Percentiles rank a stretch among this genome's conserved stretches.
These are phyloP conservation scores for Diplodia seriata DNA, from an alignment of 2,329 filamentous ascomycete genomes.

Conservation along the genomic window DNA sequence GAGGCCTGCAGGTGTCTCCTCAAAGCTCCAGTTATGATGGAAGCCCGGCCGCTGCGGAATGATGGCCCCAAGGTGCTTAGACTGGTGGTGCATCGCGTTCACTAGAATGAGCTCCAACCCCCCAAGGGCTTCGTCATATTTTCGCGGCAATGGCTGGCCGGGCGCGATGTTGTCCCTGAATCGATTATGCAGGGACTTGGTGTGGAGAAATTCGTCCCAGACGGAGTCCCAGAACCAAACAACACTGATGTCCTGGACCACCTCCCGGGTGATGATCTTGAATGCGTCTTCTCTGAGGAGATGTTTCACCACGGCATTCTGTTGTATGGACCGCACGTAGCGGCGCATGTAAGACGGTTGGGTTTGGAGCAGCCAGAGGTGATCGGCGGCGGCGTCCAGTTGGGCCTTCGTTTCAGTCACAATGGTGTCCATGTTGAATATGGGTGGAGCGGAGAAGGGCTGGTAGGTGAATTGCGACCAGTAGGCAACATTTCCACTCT, in stretches of 20 bases:
- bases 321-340: conserved; percentile 29
- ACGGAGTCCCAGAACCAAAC: conserved; percentile 34
- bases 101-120: conserved; percentile 34
- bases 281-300: background rate
- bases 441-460: background rate
- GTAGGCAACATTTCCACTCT: conserved; percentile 27
- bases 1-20: background rate
- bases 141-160: conserved; percentile 32
- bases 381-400: background rate
- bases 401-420: background rate
- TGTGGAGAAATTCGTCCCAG: conserved; percentile 31
- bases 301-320: conserved; percentile 23
- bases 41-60: conserved; percentile 35
- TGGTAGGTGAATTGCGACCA: conserved; percentile 32
- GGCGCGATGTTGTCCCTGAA: conserved; percentile 32
- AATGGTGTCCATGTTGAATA: background rate
- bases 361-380: conserved; percentile 4
- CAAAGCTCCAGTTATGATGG: conserved; percentile 7
- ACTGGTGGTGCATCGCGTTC: conserved; percentile 20
- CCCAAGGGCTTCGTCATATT: conserved; percentile 33
- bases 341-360: conserved; percentile 35
- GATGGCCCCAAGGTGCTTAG: conserved; percentile 32
- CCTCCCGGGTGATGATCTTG: background rate
- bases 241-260: conserved; percentile 22
- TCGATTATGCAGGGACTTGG: background rate